phyloP scores from a whole-genome alignment of 495 filamentous ascomycete species.

The Rhypophila decipiens region DNA sequence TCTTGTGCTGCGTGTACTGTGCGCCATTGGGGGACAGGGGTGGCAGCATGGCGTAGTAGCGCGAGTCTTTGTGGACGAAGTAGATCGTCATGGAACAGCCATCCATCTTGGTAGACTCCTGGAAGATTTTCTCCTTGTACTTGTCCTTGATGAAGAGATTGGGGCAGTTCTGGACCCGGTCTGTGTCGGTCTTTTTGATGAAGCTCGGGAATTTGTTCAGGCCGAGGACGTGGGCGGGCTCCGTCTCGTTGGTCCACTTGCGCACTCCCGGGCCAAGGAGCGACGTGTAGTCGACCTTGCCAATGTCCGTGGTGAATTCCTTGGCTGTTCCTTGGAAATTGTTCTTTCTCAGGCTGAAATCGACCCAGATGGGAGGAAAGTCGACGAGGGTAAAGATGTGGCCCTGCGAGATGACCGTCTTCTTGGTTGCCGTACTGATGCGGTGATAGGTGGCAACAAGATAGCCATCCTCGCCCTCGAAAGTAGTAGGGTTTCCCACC shows the following conservation, averaged over 20 bases:
- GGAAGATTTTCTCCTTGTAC: slow-evolving; percentile 10
- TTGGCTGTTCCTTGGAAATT: background rate
- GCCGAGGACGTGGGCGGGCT: too few relatives aligned
- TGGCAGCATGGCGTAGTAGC: slow-evolving; percentile 2
- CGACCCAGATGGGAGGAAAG: slow-evolving; percentile 4
- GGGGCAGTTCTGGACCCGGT: slow-evolving; percentile 20
- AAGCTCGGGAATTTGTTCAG: slow-evolving; percentile 7
- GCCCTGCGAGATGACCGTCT: slow-evolving; percentile 15
- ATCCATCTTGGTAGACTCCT: slow-evolving; percentile 23
- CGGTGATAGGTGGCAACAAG: slow-evolving; percentile 3
- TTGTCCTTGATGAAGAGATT: slow-evolving; percentile 23
- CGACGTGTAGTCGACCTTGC: background rate
- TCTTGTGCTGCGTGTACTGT: slow-evolving; percentile 1
- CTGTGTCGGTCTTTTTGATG: slow-evolving; percentile 16
- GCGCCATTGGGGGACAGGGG: background rate
- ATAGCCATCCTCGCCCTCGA: slow-evolving; percentile 11
- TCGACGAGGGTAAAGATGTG: slow-evolving; percentile 6
- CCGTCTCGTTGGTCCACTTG: background rate
- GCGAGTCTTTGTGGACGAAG: slow-evolving; percentile 9
- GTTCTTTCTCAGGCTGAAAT: background rate
- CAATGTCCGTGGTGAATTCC: background rate
- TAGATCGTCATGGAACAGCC: slow-evolving; percentile 19
- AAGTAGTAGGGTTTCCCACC: background rate
- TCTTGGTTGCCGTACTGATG: background rate
- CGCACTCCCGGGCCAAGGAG: background rate